phyloP scores from a whole-genome alignment of 495 filamentous ascomycete species.

The Xylaria flabelliformis region DNA sequence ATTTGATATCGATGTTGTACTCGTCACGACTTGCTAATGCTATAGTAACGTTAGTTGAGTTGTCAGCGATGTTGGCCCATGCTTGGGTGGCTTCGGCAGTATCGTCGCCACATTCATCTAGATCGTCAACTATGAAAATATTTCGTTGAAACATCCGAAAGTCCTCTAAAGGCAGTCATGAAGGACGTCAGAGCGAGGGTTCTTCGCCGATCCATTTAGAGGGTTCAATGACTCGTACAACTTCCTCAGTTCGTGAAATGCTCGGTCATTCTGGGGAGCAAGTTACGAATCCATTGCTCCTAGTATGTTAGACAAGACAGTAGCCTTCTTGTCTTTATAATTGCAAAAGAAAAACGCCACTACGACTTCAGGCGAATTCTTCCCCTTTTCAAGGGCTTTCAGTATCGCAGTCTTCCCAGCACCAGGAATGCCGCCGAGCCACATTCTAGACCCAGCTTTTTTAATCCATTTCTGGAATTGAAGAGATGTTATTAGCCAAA shows the following conservation, averaged over 20 bases:
- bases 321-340: constrained; percentile 43
- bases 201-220: not conserved
- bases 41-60: constrained; percentile 32
- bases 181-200: constrained; percentile 18
- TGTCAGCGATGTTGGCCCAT: constrained; percentile 27
- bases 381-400: constrained; percentile 19
- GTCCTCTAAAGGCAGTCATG: constrained; percentile 32
- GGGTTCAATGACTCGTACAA: constrained; percentile 36
- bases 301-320: constrained; percentile 39
- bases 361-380: constrained; percentile 25
- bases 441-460: constrained; percentile 35
- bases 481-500: constrained; percentile 43
- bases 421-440: constrained; percentile 50
- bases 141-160: constrained; percentile 29
- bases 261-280: constrained; percentile 42
- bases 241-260: constrained; percentile 36
- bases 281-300: constrained; percentile 44
- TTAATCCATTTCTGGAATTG: constrained; percentile 42
- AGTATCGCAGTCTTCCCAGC: constrained; percentile 49
- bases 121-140: constrained; percentile 42
- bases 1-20: constrained; percentile 27
- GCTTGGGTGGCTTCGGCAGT: constrained; percentile 28
- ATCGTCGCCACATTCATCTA: constrained; percentile 40
- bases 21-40: constrained; percentile 39
- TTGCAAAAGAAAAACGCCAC: constrained; percentile 52